These are phyloP conservation scores for Fusarium sp. DNA, from an alignment of 2,329 filamentous ascomycete species.

Conservation along the genomic window DNA sequence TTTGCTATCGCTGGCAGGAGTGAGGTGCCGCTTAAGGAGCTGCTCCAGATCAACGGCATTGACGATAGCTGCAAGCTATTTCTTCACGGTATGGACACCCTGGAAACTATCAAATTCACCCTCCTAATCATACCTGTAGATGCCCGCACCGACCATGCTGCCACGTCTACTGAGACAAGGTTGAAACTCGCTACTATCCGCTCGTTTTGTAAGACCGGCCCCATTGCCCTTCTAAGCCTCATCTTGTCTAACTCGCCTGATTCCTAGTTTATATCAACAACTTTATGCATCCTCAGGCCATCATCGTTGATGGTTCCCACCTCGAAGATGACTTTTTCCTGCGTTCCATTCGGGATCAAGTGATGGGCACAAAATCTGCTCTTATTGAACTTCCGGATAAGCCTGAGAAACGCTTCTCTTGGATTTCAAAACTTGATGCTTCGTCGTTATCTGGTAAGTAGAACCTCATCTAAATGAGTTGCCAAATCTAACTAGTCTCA, in stretches of 20 bases:
- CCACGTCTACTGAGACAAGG: conserved; percentile 76
- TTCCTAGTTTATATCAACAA: conserved; percentile 72
- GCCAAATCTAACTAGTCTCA: conserved; percentile 46
- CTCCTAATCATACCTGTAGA: conserved; percentile 60
- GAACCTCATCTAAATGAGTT: conserved; percentile 27
- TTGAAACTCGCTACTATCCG: conserved; percentile 73
- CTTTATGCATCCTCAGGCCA: conserved; percentile 81
- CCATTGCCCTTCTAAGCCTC: not conserved
- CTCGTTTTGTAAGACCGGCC: conserved; percentile 67
- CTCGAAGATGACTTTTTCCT: conserved; percentile 78
- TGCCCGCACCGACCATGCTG: conserved; percentile 80
- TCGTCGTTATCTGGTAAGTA: conserved; percentile 72
- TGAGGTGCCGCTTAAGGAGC: conserved; percentile 74
- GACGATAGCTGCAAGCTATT: conserved; percentile 75
- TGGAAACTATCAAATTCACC: not conserved
- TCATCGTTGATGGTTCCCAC: conserved; percentile 76
- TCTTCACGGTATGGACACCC: conserved; percentile 61
- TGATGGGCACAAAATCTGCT: conserved; percentile 64
- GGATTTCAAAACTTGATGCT: conserved; percentile 84
- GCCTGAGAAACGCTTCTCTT: conserved; percentile 73
- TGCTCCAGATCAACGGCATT: conserved; percentile 85
- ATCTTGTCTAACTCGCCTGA: conserved; percentile 14
- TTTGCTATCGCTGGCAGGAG: conserved; percentile 82
- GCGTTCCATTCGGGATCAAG: conserved; percentile 68
- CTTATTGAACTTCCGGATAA: conserved; percentile 80